Evolutionary conservation across 768 basidiomycete genomes (phyloP), one percentile per base, ranked within the genome.

Genomic region (Phaffia australis): DNA sequence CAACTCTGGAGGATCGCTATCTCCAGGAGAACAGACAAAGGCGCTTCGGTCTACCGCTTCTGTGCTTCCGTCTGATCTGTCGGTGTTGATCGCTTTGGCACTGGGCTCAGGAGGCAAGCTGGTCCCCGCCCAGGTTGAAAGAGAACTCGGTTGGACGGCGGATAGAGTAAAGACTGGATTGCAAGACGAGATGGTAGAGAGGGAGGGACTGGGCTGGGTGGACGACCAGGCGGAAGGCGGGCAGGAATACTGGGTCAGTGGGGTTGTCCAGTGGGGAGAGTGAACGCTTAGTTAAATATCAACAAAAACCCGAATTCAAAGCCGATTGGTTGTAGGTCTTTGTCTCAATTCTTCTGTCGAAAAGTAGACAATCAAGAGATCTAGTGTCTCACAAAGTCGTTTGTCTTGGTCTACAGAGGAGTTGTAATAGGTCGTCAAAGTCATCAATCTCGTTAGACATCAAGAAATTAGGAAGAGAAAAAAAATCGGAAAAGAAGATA

Each of bases 121-220:
- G 8, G 83, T 83, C 0, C 84, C 86, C 71, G 81, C 83, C 21
- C 75, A 80, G 49, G 76, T 93, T 30, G 81, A 86, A 55, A 72
- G 74, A 9, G 62, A 72, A 61, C 83, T 82, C 19, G 85, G 84
- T 5, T 99, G 95, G 95, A 83, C 83, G 1, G 75, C 80, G 58
- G 87, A 87, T 47, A 81, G 95, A 30, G 86, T 88, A 4, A 79
- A 81, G 57, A 81, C 83, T 15, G 92, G 87, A 1, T 76, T 98
- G 72, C 86, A 91, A 72, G 92, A 93, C 69, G 92, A 63, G 30
- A 56, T 94, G 85, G 81, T 93, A 18, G 80, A 89, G 69, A 81
- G 87, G 30, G 92, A 98, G 69, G 94, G 93, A 1, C 78, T 94
- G 29, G 93, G 89, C 66, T 99, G 95, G 95, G 74, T 98, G 35